Percentiles rank a stretch among this genome's conserved stretches.
Evolutionary conservation across 2,329 filamentous ascomycete genomes (phyloP).

Genomic region (Hansfordia pulvinata): DNA sequence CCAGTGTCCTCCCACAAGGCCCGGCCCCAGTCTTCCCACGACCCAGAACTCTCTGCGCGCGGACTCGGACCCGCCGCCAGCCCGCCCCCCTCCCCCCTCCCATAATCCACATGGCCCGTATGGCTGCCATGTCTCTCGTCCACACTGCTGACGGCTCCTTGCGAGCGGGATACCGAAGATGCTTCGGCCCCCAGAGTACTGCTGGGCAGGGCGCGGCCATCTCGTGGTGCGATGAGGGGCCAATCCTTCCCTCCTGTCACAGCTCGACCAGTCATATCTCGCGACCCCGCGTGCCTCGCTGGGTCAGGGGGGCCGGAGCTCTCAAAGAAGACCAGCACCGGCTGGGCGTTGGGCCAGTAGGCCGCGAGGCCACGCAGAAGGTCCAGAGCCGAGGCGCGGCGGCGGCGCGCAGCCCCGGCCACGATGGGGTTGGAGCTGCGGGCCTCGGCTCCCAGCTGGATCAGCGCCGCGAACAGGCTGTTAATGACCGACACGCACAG

Average conservation of each 20-base stretch:
- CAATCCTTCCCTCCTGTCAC: too few species aligned
- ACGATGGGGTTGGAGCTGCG: slow-evolving; percentile 9
- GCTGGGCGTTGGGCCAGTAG: slow-evolving; percentile 9
- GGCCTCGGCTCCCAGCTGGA: slow-evolving; percentile 9
- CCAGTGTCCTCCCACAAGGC: slow-evolving; percentile 6
- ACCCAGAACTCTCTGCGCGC: background rate
- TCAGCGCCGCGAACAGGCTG: slow-evolving; percentile 8
- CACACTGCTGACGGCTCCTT: too few species aligned
- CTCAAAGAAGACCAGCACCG: slow-evolving; percentile 10
- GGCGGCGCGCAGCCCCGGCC: slow-evolving; percentile 8
- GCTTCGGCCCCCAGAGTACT: too few species aligned
- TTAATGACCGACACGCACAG: slow-evolving; percentile 6
- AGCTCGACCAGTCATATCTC: too few species aligned
- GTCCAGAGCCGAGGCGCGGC: slow-evolving; percentile 8
- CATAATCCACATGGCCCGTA: too few species aligned
- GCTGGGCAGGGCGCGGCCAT: too few species aligned
- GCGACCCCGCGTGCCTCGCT: too few species aligned
- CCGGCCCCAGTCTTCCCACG: slow-evolving; percentile 5
- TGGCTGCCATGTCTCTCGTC: too few species aligned
- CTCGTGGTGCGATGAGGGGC: too few species aligned
- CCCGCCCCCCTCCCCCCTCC: slow-evolving; percentile 1
- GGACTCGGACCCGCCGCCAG: background rate
- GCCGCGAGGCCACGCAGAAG: slow-evolving; percentile 7
- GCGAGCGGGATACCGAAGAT: too few species aligned
- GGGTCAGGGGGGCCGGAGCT: too few species aligned